Conservation (phyloP, 2,329 filamentous ascomycete genomes). For the Cadophora malorum region DNA sequence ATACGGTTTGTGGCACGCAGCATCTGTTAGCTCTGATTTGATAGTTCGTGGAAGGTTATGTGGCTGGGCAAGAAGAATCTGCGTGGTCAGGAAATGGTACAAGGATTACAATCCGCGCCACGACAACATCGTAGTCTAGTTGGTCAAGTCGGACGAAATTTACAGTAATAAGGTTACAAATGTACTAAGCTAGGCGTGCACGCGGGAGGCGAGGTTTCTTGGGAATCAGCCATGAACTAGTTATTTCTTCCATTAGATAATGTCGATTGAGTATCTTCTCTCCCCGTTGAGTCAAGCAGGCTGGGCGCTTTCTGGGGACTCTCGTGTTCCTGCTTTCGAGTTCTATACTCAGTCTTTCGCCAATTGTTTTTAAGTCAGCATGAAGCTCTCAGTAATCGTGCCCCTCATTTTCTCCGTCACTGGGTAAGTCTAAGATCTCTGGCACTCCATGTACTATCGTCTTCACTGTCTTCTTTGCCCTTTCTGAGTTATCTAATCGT, state of each 20-base stretch:
- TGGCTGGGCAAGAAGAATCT: background rate
- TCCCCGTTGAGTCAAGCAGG: background rate
- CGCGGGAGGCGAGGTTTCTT: background rate
- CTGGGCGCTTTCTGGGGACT: background rate
- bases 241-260: background rate
- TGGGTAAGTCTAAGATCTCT: background rate
- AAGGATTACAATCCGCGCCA: background rate
- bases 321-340: background rate
- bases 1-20: too few relatives aligned
- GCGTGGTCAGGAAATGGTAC: background rate
- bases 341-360: background rate
- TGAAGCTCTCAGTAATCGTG: background rate
- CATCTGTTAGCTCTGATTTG: too few relatives aligned
- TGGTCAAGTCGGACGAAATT: background rate
- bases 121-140: background rate
- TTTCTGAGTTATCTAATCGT: background rate
- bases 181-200: background rate
- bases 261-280: background rate
- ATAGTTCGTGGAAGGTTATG: too few relatives aligned
- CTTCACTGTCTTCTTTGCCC: background rate
- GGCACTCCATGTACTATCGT: background rate
- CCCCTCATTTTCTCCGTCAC: background rate
- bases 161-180: background rate
- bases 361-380: too few relatives aligned
- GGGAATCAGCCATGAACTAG: background rate